Conservation (phyloP, 148 eudicot species). For the Vaccinium darrowii region DNA sequence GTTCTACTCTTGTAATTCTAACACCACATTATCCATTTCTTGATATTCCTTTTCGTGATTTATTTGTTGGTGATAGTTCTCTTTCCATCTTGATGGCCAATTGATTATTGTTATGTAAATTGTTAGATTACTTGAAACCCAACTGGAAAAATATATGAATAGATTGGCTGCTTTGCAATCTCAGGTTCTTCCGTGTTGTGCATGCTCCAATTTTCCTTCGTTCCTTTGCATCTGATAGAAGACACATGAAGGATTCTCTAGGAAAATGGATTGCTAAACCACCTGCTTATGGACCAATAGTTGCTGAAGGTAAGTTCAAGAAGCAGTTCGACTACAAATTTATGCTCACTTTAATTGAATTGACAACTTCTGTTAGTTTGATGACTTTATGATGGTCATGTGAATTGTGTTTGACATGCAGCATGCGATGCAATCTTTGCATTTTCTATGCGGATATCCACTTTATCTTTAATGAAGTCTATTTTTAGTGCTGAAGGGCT, state of each 20-base stretch:
- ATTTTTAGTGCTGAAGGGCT: not conserved
- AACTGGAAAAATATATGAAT: not conserved
- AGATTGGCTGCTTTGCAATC: constrained; percentile 3
- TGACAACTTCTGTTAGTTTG: not conserved
- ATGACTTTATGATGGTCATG: not conserved
- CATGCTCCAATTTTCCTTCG: constrained; percentile 82
- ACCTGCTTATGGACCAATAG: constrained; percentile 66
- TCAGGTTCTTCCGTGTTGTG: constrained; percentile 79
- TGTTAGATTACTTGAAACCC: not conserved
- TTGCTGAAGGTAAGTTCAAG: constrained; percentile 67
- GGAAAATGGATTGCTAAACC: constrained; percentile 83
- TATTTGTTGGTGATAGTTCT: not conserved
- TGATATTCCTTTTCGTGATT: not conserved
- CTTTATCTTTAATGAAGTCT: constrained; percentile 4
- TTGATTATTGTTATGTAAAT: not conserved
- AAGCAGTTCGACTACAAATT: not conserved
- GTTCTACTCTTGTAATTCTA: not conserved
- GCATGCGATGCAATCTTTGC: too few relatives aligned
- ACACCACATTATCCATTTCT: not conserved
- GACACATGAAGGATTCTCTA: constrained; percentile 88
- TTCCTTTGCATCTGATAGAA: constrained; percentile 87
- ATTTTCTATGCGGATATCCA: not conserved
- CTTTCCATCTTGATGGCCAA: not conserved
- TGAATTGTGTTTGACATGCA: not conserved
- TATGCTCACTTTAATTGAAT: not conserved